Conservation (phyloP, 1,284 basidiomycete genomes). For the Moesziomyces globuligerus region DNA sequence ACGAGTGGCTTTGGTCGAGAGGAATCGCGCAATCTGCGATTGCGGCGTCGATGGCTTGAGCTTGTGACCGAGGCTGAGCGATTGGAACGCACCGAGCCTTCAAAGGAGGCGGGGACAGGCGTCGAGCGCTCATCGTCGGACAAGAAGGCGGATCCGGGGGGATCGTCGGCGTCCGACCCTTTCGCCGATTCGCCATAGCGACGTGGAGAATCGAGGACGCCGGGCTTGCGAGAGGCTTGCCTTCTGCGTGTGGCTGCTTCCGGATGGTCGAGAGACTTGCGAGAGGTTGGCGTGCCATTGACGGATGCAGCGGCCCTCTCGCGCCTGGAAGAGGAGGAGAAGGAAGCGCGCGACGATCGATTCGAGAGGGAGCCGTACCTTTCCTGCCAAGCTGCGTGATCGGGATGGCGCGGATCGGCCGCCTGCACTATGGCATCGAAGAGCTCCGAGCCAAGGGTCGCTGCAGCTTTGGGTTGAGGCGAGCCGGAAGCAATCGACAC, state of each 20-base stretch:
- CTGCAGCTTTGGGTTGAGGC: conserved; percentile 10
- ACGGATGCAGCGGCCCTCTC: conserved; percentile 11
- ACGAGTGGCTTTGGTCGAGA: conserved; percentile 24
- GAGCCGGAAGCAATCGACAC: background rate
- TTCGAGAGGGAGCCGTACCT: conserved; percentile 25
- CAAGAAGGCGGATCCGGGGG: background rate
- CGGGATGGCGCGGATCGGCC: conserved; percentile 37
- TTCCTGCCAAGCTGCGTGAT: conserved; percentile 37
- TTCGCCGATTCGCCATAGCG: conserved; percentile 5
- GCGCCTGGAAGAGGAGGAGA: conserved; percentile 18
- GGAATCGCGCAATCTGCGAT: conserved; percentile 17
- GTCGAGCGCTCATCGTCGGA: conserved; percentile 11
- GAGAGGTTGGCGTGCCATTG: conserved; percentile 1
- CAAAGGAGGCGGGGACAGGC: conserved; percentile 22
- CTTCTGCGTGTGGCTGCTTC: conserved; percentile 13
- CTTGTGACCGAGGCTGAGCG: conserved; percentile 19
- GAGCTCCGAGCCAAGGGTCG: conserved; percentile 22
- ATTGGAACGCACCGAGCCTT: conserved; percentile 29
- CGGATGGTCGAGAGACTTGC: conserved; percentile 25
- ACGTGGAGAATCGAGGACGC: conserved; percentile 4
- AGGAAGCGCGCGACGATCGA: conserved; percentile 21
- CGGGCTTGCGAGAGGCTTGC: conserved; percentile 16
- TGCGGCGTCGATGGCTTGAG: conserved; percentile 18
- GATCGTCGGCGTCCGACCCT: conserved; percentile 39
- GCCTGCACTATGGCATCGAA: conserved; percentile 47